Conservation (phyloP, 371 early-diverging fungal genomes). For the Circinella minor region DNA sequence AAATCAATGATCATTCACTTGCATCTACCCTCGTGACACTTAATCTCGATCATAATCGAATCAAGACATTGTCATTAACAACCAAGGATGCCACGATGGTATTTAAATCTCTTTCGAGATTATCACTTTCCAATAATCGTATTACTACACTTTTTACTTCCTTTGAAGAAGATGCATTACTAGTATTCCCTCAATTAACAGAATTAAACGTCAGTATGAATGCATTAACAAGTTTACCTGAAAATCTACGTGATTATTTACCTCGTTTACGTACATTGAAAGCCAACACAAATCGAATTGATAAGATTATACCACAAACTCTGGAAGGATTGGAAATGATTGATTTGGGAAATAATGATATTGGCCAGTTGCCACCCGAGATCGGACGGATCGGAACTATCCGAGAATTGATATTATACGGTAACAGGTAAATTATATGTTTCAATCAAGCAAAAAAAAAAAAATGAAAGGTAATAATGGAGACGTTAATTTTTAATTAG, state of each 20-base stretch:
- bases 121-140: constrained; percentile 61
- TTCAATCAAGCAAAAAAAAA: too few species aligned
- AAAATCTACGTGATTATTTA: constrained; percentile 40
- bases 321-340: constrained; percentile 53
- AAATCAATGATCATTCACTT: constrained; percentile 26
- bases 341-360: constrained; percentile 67
- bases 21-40: constrained; percentile 47
- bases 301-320: constrained; percentile 45
- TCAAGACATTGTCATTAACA: constrained; percentile 41
- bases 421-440: constrained; percentile 53
- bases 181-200: constrained; percentile 49
- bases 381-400: constrained; percentile 57
- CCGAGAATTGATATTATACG: constrained; percentile 56
- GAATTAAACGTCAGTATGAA: constrained; percentile 54
- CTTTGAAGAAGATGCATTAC: background rate
- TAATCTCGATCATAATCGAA: constrained; percentile 56
- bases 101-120: constrained; percentile 34
- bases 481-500: constrained; percentile 2
- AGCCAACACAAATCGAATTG: constrained; percentile 56
- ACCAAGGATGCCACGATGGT: constrained; percentile 14
- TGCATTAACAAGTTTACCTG: constrained; percentile 46
- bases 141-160: constrained; percentile 32
- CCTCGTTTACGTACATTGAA: constrained; percentile 55
- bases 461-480: too few species aligned
- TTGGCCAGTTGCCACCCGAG: constrained; percentile 61